Base-by-base conservation (phyloP, 179 eudicot species). In the Silene noctiflora region DNA sequence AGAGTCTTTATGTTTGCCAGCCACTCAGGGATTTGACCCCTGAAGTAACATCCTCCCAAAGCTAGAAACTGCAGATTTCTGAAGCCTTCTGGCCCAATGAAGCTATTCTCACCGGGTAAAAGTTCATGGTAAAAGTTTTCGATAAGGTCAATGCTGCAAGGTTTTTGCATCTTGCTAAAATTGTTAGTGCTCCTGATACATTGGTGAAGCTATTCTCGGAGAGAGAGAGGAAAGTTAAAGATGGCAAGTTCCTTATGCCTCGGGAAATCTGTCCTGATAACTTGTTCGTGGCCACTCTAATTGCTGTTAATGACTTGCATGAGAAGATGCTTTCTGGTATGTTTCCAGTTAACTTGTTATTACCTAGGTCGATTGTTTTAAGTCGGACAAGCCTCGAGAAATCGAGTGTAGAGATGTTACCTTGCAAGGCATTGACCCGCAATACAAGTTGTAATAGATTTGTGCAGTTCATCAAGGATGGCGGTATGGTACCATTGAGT, bases 21-120 rank as follows among this genome's bases (percentile, higher is more conserved):
- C 98, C 98, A 94, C 46, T 25, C 58, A 0, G 98, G 98, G 65
- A 94, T 64, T 33, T 61, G 61, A n/a, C 97, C 97, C 9, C 81
- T 78, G 51, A 92, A 76, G 0, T 44, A 16, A 81, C 98, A 92
- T 77, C 88, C 97, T 65, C 97, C 97, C 0, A 92, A 19, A 16
- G 84, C 92, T 73, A 94, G 89, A 60, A 90, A 77, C 59, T 89
- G 85, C 63, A 92, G 81, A 67, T 76, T 85, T 61, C 75, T 78
- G 75, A 89, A 92, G 9, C 78, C 89, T 7, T 69, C 79, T 53
- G 79, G 58, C 9, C 72, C 80, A 17, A 86, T 33, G 8, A 86
- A 67, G 48, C 24, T 66, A 35, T 63, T 61, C 24, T 86, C 83
- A 10, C 22, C 74, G 0, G 97, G 96, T 65, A 94, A 59, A 14